phyloP scores from a whole-genome alignment of 202 grass and related monocot species.

The Digitaria exilis region DNA sequence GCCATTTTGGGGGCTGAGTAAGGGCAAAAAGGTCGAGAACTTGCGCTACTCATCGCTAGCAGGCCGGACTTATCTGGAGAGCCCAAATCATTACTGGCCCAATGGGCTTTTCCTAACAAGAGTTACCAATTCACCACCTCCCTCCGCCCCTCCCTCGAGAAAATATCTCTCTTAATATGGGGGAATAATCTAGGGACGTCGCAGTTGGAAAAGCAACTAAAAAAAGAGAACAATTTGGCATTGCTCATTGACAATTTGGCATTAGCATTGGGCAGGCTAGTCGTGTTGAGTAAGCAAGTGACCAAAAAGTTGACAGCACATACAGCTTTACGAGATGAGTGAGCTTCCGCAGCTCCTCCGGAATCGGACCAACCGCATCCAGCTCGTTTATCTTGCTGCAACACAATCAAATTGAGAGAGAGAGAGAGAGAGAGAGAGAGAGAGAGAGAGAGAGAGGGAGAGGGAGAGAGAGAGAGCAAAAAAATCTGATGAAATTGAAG shows the following conservation, averaged over 20 bases:
- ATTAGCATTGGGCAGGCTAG: background rate
- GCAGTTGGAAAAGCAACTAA: background rate
- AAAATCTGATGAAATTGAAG: background rate
- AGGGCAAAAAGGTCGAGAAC: background rate
- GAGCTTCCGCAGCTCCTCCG: conserved; percentile 70
- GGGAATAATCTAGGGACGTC: background rate
- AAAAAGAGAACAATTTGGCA: background rate
- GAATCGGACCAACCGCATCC: conserved; percentile 64
- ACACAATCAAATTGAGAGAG: no score
- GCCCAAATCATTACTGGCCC: background rate
- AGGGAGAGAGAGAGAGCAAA: no score
- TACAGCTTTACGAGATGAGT: conserved; percentile 73
- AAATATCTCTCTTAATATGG: background rate
- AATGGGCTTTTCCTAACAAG: background rate
- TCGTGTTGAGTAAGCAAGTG: background rate
- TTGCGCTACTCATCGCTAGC: background rate
- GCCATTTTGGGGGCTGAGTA: background rate
- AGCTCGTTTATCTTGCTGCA: conserved; percentile 58
- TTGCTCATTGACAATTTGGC: background rate
- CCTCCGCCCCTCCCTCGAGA: no score
- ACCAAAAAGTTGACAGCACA: background rate
- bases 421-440: no score
- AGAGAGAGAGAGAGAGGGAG: no score
- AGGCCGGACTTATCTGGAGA: background rate
- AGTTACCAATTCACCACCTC: background rate